A percentile compares a stretch with the other conserved stretches of the same genome.
Evolutionary conservation across 148 eudicot genomes (phyloP).

Genomic region (Euryodendron excelsum): DNA sequence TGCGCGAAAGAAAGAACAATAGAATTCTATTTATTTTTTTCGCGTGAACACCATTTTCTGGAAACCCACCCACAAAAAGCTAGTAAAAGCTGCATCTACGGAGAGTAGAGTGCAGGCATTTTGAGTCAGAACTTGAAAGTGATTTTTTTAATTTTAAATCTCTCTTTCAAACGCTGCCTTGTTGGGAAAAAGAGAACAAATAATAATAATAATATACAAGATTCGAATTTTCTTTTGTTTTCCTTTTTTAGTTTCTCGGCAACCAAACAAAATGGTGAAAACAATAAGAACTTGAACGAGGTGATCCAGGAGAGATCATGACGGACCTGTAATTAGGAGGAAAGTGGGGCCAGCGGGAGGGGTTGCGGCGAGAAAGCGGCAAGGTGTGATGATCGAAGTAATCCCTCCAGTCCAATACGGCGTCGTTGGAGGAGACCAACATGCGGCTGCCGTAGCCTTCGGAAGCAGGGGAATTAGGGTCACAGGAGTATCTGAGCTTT

Average conservation of each 20-base stretch:
- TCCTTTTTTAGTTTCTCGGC: neutral
- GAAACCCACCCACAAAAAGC: neutral
- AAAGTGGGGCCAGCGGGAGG: constrained; percentile 64
- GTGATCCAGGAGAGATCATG: neutral
- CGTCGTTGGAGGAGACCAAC: constrained; percentile 60
- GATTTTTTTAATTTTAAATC: neutral
- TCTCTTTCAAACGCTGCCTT: neutral
- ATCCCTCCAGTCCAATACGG: constrained; percentile 96
- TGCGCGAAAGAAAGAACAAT: neutral
- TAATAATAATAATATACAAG: neutral
- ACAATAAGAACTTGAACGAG: neutral
- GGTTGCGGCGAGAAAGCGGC: constrained; percentile 60
- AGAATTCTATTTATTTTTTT: neutral
- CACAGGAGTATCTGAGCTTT: constrained; percentile 56
- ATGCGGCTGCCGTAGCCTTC: constrained; percentile 91
- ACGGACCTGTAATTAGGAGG: constrained; percentile 66
- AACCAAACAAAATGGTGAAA: neutral
- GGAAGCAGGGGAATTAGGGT: constrained; percentile 47
- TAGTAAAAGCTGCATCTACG: no score
- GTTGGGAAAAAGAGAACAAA: neutral
- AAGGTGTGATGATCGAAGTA: constrained; percentile 90
- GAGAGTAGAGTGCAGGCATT: neutral
- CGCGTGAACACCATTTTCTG: neutral
- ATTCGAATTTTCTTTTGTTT: neutral
- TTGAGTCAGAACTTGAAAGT: neutral